Conservation (phyloP, 2,329 filamentous ascomycete genomes). For the Exophiala calicioides region DNA sequence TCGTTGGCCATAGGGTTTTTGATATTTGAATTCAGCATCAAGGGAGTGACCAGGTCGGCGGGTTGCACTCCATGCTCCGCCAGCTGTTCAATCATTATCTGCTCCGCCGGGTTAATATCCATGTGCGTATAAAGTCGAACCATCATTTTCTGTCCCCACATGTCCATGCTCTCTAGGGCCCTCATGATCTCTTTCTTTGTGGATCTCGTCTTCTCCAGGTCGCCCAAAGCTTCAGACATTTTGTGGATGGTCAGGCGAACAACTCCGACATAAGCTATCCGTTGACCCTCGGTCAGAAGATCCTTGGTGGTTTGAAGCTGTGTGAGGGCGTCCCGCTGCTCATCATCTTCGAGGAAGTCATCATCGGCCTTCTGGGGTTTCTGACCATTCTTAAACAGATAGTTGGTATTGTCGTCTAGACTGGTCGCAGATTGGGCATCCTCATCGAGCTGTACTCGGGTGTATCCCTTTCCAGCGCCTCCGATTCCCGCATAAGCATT, state of each 20-base stretch:
- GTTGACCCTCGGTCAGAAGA: slow-evolving; percentile 89
- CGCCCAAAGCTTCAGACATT: slow-evolving; percentile 70
- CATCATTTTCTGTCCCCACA: slow-evolving; percentile 99
- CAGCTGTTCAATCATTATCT: slow-evolving; percentile 98
- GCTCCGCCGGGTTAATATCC: slow-evolving; percentile 85
- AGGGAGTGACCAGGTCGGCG: slow-evolving; percentile 75
- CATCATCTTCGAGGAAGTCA: slow-evolving; percentile 68
- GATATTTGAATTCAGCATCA: slow-evolving; percentile 90
- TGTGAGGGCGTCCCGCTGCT: slow-evolving; percentile 78
- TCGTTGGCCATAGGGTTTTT: slow-evolving; percentile 80
- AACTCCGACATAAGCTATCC: slow-evolving; percentile 92
- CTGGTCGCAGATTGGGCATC: slow-evolving; percentile 92
- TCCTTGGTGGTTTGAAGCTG: slow-evolving; percentile 97
- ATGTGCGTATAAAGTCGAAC: slow-evolving; percentile 90
- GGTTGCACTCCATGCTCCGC: slow-evolving; percentile 88
- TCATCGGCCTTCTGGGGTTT: slow-evolving; percentile 57
- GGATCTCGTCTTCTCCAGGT: slow-evolving; percentile 62
- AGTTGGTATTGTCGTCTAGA: slow-evolving; percentile 95
- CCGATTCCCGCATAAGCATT: slow-evolving; percentile 67
- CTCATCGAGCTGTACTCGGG: slow-evolving; percentile 89
- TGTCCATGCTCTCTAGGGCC: slow-evolving; percentile 76
- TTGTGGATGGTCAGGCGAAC: slow-evolving; percentile 76
- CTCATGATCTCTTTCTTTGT: slow-evolving; percentile 71
- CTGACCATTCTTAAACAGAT: slow-evolving; percentile 78
- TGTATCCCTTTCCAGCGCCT: slow-evolving; percentile 89